phyloP scores from a whole-genome alignment of 1,284 basidiomycete species.

The Termitomyces sp. region DNA sequence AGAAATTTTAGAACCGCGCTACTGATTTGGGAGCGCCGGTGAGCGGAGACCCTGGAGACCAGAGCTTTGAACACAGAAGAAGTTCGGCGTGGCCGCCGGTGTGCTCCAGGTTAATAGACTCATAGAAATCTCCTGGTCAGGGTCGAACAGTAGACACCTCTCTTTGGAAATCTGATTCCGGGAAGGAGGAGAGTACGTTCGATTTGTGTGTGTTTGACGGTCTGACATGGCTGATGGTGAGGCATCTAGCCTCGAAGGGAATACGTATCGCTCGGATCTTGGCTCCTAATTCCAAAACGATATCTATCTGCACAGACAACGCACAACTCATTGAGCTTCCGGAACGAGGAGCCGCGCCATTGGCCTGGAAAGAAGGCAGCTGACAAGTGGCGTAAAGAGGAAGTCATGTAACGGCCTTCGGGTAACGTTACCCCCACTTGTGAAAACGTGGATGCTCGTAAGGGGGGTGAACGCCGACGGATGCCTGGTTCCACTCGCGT shows the following conservation, averaged over 20 bases:
- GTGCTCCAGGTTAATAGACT: constrained; percentile 12
- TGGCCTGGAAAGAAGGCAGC: constrained; percentile 25
- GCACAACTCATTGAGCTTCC: constrained; percentile 9
- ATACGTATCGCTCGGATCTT: constrained; percentile 15
- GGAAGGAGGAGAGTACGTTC: constrained; percentile 12
- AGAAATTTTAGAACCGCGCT: constrained; percentile 1
- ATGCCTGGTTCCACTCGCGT: constrained; percentile 23
- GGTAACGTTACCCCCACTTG: constrained; percentile 31
- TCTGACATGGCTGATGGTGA: constrained; percentile 12
- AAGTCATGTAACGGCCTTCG: constrained; percentile 35
- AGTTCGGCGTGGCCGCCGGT: constrained; percentile 8
- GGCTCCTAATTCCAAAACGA: constrained; percentile 10
- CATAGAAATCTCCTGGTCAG: constrained; percentile 9
- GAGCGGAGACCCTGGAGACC: neutral
- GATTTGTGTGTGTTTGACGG: constrained; percentile 14
- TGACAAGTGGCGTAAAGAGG: constrained; percentile 37
- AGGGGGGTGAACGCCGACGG: constrained; percentile 33
- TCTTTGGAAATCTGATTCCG: constrained; percentile 11
- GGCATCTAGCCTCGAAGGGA: constrained; percentile 12
- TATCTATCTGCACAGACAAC: constrained; percentile 5
- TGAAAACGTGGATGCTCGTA: constrained; percentile 24
- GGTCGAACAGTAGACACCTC: constrained; percentile 5
- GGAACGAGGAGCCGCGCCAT: constrained; percentile 18
- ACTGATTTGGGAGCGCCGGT: constrained; percentile 1
- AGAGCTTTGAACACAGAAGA: constrained; percentile 4